A percentile compares a stretch with the other conserved stretches of the same genome.
These are phyloP conservation scores for Blastobotrys terrestris DNA, from an alignment of 805 yeast species.

Conservation along the genomic window DNA sequence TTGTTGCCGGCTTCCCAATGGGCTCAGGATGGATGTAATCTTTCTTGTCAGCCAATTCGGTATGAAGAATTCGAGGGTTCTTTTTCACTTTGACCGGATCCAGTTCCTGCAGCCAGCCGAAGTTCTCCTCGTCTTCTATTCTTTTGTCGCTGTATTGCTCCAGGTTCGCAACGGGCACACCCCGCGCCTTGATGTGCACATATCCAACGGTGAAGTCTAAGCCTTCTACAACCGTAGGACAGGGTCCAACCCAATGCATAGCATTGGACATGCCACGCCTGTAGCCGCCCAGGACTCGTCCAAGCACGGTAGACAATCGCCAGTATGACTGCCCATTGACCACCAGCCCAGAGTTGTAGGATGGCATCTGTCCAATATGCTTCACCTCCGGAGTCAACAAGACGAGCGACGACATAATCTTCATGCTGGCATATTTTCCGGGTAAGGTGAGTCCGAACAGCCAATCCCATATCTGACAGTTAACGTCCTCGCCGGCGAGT, in stretches of 20 bases:
- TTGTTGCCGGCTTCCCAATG: not conserved
- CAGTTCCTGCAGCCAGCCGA: not conserved
- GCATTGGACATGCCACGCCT: not conserved
- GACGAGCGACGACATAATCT: not conserved
- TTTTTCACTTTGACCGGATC: not conserved
- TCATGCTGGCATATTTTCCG: not conserved
- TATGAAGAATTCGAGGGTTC: not conserved
- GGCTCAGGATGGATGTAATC: not conserved
- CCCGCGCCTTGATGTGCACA: not conserved
- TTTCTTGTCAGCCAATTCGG: not conserved
- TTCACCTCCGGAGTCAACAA: not conserved
- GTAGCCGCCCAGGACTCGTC: not conserved
- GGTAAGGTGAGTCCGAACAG: not conserved
- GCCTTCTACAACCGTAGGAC: not conserved
- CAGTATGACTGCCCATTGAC: not conserved
- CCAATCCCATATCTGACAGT: not conserved
- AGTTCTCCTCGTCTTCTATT: not conserved
- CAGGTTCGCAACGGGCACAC: not conserved
- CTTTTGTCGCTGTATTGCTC: not conserved
- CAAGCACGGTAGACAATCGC: not conserved
- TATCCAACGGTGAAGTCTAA: not conserved
- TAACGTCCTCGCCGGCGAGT: not conserved
- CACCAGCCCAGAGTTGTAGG: not conserved
- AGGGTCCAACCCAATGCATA: not conserved
- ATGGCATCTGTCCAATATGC: not conserved